Percentiles rank a stretch among this genome's conserved stretches.
Conservation (phyloP, 208 protist genomes). For the Crithidia acanthocephali region DNA sequence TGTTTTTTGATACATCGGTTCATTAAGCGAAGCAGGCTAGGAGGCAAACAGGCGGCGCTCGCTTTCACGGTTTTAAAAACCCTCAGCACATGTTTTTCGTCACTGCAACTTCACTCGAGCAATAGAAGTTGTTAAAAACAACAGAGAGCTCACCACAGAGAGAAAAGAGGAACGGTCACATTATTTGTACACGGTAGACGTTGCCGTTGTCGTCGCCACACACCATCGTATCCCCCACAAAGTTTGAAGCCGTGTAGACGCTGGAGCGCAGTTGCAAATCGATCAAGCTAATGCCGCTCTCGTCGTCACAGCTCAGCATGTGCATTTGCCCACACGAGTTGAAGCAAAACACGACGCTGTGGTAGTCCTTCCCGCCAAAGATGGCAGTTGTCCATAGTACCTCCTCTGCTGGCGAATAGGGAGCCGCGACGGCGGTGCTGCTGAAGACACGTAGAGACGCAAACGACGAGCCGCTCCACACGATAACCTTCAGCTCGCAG, state of each 20-base stretch:
- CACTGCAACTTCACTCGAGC: no score
- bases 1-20: no score
- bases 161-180: constrained; percentile 20
- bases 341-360: constrained; percentile 48
- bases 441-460: constrained; percentile 32
- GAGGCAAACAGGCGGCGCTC: no score
- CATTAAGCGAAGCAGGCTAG: no score
- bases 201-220: constrained; percentile 72
- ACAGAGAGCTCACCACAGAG: neutral
- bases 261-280: constrained; percentile 48
- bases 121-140: neutral
- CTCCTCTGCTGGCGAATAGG: constrained; percentile 3
- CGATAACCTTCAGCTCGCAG: constrained; percentile 59
- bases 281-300: constrained; percentile 35
- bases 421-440: constrained; percentile 8
- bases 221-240: constrained; percentile 39
- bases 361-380: constrained; percentile 36
- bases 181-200: constrained; percentile 51
- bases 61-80: no score
- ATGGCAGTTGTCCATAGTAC: constrained; percentile 54
- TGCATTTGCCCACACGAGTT: constrained; percentile 42
- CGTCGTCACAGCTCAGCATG: constrained; percentile 37
- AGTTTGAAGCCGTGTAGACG: constrained; percentile 42
- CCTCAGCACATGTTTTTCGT: no score
- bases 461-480: constrained; percentile 44